Conservation (phyloP, 2,329 filamentous ascomycete species). For the Aspergillaceae sp. region DNA sequence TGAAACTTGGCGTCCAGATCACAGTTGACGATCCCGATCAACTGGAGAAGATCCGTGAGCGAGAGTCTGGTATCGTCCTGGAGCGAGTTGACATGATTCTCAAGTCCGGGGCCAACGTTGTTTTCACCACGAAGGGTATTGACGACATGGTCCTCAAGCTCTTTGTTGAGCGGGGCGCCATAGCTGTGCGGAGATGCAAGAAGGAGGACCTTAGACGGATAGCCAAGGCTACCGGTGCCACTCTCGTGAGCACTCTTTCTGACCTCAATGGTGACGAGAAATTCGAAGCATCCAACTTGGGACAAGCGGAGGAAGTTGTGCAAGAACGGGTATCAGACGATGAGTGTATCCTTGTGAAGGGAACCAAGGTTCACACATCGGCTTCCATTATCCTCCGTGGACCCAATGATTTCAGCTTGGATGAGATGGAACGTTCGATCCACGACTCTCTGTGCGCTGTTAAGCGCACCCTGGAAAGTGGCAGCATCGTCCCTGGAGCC, state of each 20-base stretch:
- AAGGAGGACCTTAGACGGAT: constrained; percentile 96
- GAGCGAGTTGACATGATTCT: constrained; percentile 96
- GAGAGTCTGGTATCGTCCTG: constrained; percentile 85
- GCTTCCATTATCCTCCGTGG: constrained; percentile 94
- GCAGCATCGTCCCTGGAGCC: constrained; percentile 91
- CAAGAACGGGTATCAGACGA: constrained; percentile 98
- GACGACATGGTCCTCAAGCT: constrained; percentile 92
- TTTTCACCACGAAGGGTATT: constrained; percentile 96
- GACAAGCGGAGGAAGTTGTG: constrained; percentile 88
- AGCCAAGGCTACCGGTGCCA: constrained; percentile 90
- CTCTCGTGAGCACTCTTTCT: constrained; percentile 82
- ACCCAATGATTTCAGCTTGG: constrained; percentile 89
- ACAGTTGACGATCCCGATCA: constrained; percentile 96
- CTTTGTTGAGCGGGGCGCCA: constrained; percentile 88
- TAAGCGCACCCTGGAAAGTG: constrained; percentile 93
- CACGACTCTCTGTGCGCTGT: constrained; percentile 96
- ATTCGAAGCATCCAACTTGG: constrained; percentile 83
- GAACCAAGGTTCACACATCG: constrained; percentile 86
- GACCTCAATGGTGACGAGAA: constrained; percentile 96
- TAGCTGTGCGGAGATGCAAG: constrained; percentile 93
- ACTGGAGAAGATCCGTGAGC: constrained; percentile 89
- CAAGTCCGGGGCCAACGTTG: constrained; percentile 91
- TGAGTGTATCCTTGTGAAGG: constrained; percentile 94
- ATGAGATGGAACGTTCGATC: constrained; percentile 98
- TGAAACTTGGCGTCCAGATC: constrained; percentile 98